Evolutionary conservation across 2,329 filamentous ascomycete genomes (phyloP).

Genomic region (Pseudogymnoascus sp.): DNA sequence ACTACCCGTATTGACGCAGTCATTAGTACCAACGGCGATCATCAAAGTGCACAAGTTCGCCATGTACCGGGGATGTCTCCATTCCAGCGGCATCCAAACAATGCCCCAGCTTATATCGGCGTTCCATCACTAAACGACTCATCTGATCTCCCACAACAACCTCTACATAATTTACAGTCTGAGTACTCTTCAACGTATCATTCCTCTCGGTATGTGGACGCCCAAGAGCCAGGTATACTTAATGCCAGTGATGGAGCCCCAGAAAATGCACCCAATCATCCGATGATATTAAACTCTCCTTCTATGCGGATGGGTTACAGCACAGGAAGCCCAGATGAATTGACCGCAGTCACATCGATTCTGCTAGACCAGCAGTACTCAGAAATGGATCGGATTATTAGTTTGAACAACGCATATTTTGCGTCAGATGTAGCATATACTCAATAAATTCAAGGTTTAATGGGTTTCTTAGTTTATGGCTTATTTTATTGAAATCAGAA

Average conservation of each 20-base stretch:
- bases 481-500: not conserved
- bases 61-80: not conserved
- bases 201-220: not conserved
- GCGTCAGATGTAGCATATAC: conserved; percentile 3
- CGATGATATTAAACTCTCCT: conserved; percentile 11
- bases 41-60: not conserved
- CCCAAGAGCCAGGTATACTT: not conserved
- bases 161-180: not conserved
- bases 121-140: not conserved
- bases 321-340: conserved; percentile 16
- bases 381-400: conserved; percentile 25
- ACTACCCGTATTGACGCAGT: not conserved
- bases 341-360: conserved; percentile 19
- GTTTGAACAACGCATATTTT: conserved; percentile 14
- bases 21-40: not conserved
- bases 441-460: not conserved
- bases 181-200: not conserved
- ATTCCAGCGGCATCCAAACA: not conserved
- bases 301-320: conserved; percentile 6
- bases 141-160: not conserved
- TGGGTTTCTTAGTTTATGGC: not conserved
- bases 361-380: conserved; percentile 23
- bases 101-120: not conserved
- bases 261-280: conserved; percentile 4
- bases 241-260: not conserved